Evolutionary conservation across 805 yeast species (phyloP).

Genomic region (Komagataella populi): DNA sequence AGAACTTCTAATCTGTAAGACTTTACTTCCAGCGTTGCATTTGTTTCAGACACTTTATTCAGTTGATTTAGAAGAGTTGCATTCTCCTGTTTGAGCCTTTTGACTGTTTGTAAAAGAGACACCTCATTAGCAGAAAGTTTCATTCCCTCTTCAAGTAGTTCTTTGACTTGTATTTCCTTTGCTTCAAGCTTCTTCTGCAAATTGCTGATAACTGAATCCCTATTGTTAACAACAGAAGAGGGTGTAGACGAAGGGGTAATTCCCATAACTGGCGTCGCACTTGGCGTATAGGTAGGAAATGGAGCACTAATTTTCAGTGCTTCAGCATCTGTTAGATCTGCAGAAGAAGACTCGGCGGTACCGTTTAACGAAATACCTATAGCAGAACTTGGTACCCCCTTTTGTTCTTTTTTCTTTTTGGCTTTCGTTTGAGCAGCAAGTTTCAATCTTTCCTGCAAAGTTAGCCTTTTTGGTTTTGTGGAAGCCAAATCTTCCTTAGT

Average conservation of each 20-base stretch:
- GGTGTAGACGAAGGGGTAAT: conserved; percentile 4
- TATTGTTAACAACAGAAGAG: background rate
- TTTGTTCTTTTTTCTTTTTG: conserved; percentile 4
- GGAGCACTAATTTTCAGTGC: background rate
- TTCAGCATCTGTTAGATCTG: background rate
- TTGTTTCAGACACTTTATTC: conserved; percentile 13
- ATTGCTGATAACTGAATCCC: background rate
- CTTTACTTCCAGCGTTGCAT: conserved; percentile 8
- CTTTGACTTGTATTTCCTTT: conserved; percentile 50
- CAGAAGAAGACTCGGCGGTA: background rate
- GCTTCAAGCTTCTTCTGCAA: conserved; percentile 20
- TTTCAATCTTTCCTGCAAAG: conserved; percentile 78
- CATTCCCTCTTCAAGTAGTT: conserved; percentile 65
- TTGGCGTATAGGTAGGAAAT: background rate
- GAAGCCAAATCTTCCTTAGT: background rate
- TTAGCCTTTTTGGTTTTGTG: conserved; percentile 33
- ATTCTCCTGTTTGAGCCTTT: conserved; percentile 36
- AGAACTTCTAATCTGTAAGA: conserved; percentile 1
- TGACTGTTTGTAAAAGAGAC: conserved; percentile 50
- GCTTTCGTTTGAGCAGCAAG: conserved; percentile 50
- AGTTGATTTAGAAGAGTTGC: conserved; percentile 22
- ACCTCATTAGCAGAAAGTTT: conserved; percentile 60
- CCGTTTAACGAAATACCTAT: background rate
- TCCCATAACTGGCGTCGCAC: conserved; percentile 6
- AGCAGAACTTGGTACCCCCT: background rate